A percentile compares a stretch with the other conserved stretches of the same genome.
These are phyloP conservation scores for Vanderwaltozyma yarrowii DNA, from an alignment of 805 yeast species.

Conservation along the genomic window DNA sequence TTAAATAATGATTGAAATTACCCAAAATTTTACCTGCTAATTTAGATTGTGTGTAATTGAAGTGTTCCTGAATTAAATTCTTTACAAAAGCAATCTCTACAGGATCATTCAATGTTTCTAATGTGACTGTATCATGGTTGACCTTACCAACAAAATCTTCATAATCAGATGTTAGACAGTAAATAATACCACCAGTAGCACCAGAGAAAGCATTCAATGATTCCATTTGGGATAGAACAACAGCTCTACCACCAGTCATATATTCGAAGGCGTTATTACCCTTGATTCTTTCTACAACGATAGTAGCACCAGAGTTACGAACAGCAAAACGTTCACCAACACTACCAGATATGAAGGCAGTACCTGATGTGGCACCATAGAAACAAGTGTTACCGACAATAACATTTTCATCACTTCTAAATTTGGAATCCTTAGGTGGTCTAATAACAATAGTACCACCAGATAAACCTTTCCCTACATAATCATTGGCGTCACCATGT, in stretches of 20 bases:
- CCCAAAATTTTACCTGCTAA: constrained; percentile 73
- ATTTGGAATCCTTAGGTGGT: constrained; percentile 76
- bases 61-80: constrained; percentile 88
- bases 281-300: constrained; percentile 84
- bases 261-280: constrained; percentile 99
- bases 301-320: constrained; percentile 96
- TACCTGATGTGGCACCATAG: constrained; percentile 95
- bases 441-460: constrained; percentile 91
- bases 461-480: constrained; percentile 93
- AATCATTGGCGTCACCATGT: constrained; percentile 97
- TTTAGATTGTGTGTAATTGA: constrained; percentile 88
- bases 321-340: constrained; percentile 99
- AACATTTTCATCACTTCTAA: constrained; percentile 93
- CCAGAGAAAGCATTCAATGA: constrained; percentile 86
- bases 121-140: constrained; percentile 73
- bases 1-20: constrained; percentile 81
- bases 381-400: constrained; percentile 95
- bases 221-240: constrained; percentile 84
- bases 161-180: constrained; percentile 81
- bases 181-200: constrained; percentile 99
- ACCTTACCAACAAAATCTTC: constrained; percentile 79
- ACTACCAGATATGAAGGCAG: constrained; percentile 89
- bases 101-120: constrained; percentile 69
- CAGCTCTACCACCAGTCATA: constrained; percentile 98
- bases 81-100: constrained; percentile 89